Evolutionary conservation across 352 stramenopile species (phyloP), one percentile per base, ranked within the genome.

Genomic region (Aphanomyces astaci): DNA sequence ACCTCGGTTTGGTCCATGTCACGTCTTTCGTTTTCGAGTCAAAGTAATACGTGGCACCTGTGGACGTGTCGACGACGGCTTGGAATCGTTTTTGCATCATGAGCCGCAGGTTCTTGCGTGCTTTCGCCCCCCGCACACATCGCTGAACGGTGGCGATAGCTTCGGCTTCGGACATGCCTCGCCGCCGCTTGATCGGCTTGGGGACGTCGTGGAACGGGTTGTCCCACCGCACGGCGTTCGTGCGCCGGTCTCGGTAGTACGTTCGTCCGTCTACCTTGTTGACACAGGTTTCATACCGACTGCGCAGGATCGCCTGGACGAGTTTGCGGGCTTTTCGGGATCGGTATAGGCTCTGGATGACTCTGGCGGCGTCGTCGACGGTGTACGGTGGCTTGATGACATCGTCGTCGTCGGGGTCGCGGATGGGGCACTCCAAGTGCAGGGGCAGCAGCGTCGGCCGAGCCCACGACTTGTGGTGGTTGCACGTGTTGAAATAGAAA

Each of bases 401-500:
- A 0, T 76, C 80, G 22, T 76, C 63, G 28, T 76, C 74, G 51
- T 92, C 84, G 0, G 84, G 84, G 66, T 92, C 84, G 24, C 84
- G 80, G 13, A 92, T 89, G 11, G 82, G 80, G 39, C 89, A 76
- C 22, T 89, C 80, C 2, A 87, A 63, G 19, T 84, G 63, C 19
- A 71, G 33, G 1, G 72, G 71, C 27, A 92, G 55, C 13, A 80
- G 71, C 9, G 0, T 17, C 11, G 84, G 84, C 7, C 73, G 78
- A 9, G 74, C 25, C 84, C 84, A 92, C 3, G 80, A 78, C 22
- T 78, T 78, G 4, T 46, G 66, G 22, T 71, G 69, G 4, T 74
- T 75, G 82, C 82, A 90, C 15, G 82, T 59, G 52, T 92, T 89
- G 76, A 87, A 90, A 70, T 81, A 89, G 68, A 92, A 92, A 57